These are phyloP conservation scores for Xylariomycetidae sp. DNA, from an alignment of 2,329 filamentous ascomycete species.

Conservation along the genomic window DNA sequence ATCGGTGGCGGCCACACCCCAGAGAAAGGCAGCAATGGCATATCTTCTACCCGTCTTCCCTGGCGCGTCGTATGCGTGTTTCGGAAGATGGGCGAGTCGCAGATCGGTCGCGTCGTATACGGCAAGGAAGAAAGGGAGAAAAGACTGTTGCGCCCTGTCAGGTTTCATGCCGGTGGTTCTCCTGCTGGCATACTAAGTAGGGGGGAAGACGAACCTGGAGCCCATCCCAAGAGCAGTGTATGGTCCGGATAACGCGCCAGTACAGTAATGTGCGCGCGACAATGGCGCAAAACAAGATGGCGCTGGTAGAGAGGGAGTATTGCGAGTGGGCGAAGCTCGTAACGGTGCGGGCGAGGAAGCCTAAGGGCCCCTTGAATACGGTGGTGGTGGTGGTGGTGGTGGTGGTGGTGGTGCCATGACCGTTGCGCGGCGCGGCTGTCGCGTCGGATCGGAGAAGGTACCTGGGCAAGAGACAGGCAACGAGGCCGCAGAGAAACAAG, in stretches of 20 bases:
- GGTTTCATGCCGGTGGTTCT: no score
- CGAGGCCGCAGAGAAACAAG: constrained; percentile 18
- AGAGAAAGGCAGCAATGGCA: constrained; percentile 21
- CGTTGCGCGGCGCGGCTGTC: no score
- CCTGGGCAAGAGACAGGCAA: constrained; percentile 14
- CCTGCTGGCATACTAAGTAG: no score
- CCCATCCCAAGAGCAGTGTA: constrained; percentile 30
- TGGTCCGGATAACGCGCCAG: constrained; percentile 27
- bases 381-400: background rate
- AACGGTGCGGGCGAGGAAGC: constrained; percentile 12
- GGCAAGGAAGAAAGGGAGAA: constrained; percentile 26
- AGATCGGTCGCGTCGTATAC: constrained; percentile 16
- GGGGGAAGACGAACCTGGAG: constrained; percentile 24
- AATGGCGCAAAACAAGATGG: constrained; percentile 17
- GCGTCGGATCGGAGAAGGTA: constrained; percentile 9
- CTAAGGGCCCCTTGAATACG: constrained; percentile 6
- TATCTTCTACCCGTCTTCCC: constrained; percentile 11
- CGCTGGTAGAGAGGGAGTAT: background rate
- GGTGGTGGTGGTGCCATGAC: no score
- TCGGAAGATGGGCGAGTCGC: constrained; percentile 17
- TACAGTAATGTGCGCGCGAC: constrained; percentile 23
- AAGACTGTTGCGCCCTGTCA: constrained; percentile 18
- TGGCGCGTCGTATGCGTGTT: constrained; percentile 13
- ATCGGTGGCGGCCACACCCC: constrained; percentile 26
- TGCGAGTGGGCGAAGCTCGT: constrained; percentile 1